Conservation (phyloP, 441 rosid genomes). For the Gossypium davidsonii region DNA sequence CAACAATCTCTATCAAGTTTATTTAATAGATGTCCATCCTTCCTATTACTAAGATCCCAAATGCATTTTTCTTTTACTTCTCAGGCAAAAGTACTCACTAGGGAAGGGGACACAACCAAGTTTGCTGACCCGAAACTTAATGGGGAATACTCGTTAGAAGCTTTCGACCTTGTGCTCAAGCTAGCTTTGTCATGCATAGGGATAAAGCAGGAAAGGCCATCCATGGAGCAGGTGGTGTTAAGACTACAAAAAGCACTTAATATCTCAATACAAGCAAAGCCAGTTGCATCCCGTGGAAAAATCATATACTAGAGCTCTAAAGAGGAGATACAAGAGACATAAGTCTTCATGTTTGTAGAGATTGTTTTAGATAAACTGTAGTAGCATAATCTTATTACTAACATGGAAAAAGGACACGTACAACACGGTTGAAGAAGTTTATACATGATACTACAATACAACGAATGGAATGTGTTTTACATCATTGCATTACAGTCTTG, state of each 20-base stretch:
- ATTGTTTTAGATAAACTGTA: not conserved
- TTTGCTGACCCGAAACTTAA: conserved; percentile 49
- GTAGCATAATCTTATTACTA: not conserved
- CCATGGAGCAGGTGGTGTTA: conserved; percentile 46
- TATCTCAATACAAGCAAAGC: conserved; percentile 19
- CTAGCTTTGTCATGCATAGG: conserved; percentile 53
- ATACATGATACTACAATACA: not conserved
- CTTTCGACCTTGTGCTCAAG: conserved; percentile 37
- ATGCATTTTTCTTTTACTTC: not conserved
- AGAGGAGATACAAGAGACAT: not conserved
- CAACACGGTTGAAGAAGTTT: not conserved
- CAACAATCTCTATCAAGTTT: not conserved
- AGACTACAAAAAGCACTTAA: conserved; percentile 36
- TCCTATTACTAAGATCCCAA: not conserved
- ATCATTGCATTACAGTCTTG: not conserved
- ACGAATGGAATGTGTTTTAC: not conserved
- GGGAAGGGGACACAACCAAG: conserved; percentile 34
- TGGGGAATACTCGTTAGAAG: conserved; percentile 42
- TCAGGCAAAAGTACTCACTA: conserved; percentile 40
- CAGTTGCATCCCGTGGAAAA: not conserved
- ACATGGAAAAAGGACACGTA: not conserved
- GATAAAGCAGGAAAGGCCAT: conserved; percentile 32
- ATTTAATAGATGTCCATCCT: not conserved
- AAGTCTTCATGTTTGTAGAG: not conserved
- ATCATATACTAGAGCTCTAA: not conserved